A percentile compares a stretch with the other conserved stretches of the same genome.
These are phyloP conservation scores for Trichoderma asperellum DNA, from an alignment of 2,329 filamentous ascomycete species.

Conservation along the genomic window DNA sequence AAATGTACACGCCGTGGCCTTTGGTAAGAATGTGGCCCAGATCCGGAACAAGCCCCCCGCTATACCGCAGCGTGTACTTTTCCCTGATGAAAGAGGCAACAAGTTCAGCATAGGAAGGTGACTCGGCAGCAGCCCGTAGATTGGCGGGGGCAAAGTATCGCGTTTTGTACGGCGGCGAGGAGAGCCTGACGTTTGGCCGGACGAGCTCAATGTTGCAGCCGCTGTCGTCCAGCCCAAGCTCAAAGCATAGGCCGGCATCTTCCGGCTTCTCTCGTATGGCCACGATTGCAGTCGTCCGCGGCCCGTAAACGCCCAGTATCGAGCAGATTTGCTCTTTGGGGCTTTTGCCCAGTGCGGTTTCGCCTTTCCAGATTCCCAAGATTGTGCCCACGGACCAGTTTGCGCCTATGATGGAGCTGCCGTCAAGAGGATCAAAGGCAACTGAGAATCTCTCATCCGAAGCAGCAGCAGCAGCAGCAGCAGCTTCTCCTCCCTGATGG, in stretches of 20 bases:
- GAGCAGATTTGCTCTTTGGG: slow-evolving; percentile 53
- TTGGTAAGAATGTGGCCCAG: slow-evolving; percentile 63
- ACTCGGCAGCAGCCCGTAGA: slow-evolving; percentile 59
- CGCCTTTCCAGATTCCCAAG: slow-evolving; percentile 61
- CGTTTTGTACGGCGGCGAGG: slow-evolving; percentile 48
- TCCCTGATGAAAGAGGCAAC: slow-evolving; percentile 54
- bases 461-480: slow-evolving; percentile 24
- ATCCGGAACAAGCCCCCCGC: slow-evolving; percentile 64
- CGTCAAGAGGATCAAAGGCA: slow-evolving; percentile 67
- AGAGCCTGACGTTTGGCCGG: slow-evolving; percentile 46
- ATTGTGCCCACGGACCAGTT: slow-evolving; percentile 65
- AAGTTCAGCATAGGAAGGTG: slow-evolving; percentile 53
- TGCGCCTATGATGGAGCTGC: slow-evolving; percentile 62
- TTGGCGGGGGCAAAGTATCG: slow-evolving; percentile 67
- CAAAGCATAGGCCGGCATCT: slow-evolving; percentile 51
- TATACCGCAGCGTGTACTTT: slow-evolving; percentile 63
- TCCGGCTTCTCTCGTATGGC: slow-evolving; percentile 52
- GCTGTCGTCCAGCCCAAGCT: slow-evolving; percentile 49
- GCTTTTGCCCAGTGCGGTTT: slow-evolving; percentile 47
- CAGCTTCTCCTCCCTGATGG: neutral
- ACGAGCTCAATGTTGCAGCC: slow-evolving; percentile 44
- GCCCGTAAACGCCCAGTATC: slow-evolving; percentile 58
- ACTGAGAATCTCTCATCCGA: slow-evolving; percentile 51
- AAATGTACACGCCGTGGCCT: slow-evolving; percentile 64
- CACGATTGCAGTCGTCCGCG: slow-evolving; percentile 59